phyloP scores from a whole-genome alignment of 352 stramenopile genomes.

The Sclerospora graminicola region DNA sequence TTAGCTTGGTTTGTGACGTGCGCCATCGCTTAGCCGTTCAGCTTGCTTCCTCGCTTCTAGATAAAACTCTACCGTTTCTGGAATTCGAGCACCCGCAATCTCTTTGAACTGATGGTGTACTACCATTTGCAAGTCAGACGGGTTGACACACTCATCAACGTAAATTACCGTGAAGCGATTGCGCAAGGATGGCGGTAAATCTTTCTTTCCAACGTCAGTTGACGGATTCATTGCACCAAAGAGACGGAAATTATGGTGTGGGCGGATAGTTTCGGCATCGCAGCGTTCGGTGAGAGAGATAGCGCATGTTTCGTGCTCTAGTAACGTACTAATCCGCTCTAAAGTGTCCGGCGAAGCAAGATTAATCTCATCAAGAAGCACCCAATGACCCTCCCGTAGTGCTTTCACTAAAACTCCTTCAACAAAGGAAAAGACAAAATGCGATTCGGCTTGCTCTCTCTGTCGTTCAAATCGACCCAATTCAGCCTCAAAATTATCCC shows the following conservation, averaged over 20 bases:
- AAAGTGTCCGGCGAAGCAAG: slow-evolving; percentile 97
- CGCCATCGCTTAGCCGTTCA: slow-evolving; percentile 84
- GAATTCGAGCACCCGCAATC: slow-evolving; percentile 42
- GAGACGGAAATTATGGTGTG: slow-evolving; percentile 97
- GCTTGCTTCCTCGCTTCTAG: slow-evolving; percentile 86
- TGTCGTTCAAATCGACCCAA: slow-evolving; percentile 92
- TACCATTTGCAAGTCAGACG: slow-evolving; percentile 92
- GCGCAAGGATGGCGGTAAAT: slow-evolving; percentile 95
- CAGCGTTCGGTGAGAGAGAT: slow-evolving; percentile 96
- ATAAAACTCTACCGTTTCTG: slow-evolving; percentile 94
- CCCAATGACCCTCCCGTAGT: slow-evolving; percentile 93
- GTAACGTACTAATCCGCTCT: slow-evolving; percentile 94
- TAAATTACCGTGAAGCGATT: slow-evolving; percentile 97
- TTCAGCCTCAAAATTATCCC: slow-evolving; percentile 67
- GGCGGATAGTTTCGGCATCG: slow-evolving; percentile 90
- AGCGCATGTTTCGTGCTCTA: slow-evolving; percentile 92
- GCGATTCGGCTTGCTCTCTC: slow-evolving; percentile 88
- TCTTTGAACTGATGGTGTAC: slow-evolving; percentile 83
- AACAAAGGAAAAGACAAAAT: slow-evolving; percentile 98
- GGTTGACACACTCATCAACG: slow-evolving; percentile 94
- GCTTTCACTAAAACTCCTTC: slow-evolving; percentile 97
- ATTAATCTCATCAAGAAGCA: slow-evolving; percentile 99
- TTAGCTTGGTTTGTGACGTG: slow-evolving; percentile 89
- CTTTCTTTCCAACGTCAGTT: slow-evolving; percentile 99
- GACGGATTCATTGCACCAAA: slow-evolving; percentile 99